Percentiles rank a stretch among this genome's conserved stretches.
Conservation (phyloP, 78 protist genomes). For the Monocercomonoides exilis region DNA sequence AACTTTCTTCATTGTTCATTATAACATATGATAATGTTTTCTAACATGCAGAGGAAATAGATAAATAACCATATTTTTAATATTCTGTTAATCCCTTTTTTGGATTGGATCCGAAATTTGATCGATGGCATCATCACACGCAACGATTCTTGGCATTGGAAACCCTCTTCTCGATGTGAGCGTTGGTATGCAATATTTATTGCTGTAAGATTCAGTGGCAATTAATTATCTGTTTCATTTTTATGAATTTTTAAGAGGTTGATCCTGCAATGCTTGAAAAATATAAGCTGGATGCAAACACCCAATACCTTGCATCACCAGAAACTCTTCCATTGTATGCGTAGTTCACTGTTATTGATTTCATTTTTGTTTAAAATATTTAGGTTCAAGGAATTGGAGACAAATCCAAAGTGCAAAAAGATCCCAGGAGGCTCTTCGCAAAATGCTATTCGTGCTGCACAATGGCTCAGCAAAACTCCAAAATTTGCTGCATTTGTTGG, state of each 20-base stretch:
- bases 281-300: neutral
- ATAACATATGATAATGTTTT: no score
- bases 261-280: neutral
- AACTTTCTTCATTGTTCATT: no score
- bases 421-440: neutral
- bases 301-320: neutral
- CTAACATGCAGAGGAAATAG: no score
- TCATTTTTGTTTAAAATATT: neutral
- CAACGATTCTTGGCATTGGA: neutral
- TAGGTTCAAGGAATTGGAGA: neutral
- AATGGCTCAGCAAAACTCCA: neutral
- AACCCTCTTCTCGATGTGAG: constrained; percentile 2
- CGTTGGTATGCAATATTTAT: neutral
- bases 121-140: neutral
- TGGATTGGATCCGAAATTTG: no score
- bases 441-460: neutral
- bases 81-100: no score
- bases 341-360: neutral
- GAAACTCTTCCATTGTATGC: neutral
- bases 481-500: neutral
- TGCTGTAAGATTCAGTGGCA: neutral
- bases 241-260: neutral
- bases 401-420: neutral
- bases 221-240: neutral
- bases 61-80: no score